Evolutionary conservation across 2,329 filamentous ascomycete species (phyloP).

Genomic region (Colletotrichum tanaceti): DNA sequence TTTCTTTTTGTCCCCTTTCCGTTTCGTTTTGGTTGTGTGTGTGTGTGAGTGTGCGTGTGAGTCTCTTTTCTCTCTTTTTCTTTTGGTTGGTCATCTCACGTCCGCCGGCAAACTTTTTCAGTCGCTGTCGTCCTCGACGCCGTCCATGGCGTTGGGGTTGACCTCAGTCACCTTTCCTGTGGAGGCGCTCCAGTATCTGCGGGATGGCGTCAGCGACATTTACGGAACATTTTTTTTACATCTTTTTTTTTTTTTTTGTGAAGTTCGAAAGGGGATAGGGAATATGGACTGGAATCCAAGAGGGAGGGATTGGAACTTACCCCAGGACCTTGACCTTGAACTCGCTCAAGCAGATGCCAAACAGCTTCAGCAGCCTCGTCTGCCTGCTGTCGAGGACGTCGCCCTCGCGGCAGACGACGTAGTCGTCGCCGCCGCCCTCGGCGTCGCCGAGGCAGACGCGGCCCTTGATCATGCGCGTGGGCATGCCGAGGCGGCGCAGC

Average conservation of each 20-base stretch:
- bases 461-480: constrained; percentile 88
- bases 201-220: constrained; percentile 13
- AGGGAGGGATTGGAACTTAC: constrained; percentile 56
- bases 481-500: constrained; percentile 88
- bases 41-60: background rate
- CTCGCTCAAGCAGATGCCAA: constrained; percentile 89
- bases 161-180: constrained; percentile 69
- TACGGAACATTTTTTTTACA: too few species aligned
- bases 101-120: background rate
- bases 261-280: too few species aligned
- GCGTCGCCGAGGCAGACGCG: constrained; percentile 79
- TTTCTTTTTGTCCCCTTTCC: background rate
- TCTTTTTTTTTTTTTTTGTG: too few species aligned
- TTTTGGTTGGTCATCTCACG: background rate
- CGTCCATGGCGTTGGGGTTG: constrained; percentile 54
- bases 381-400: constrained; percentile 89
- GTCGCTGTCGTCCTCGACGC: constrained; percentile 45
- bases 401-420: constrained; percentile 85
- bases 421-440: constrained; percentile 63
- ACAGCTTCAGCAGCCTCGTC: constrained; percentile 93
- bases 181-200: constrained; percentile 72
- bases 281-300: background rate
- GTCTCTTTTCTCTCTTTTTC: background rate
- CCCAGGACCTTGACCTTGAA: constrained; percentile 86
- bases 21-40: background rate